Percentiles rank a stretch among this genome's conserved stretches.
phyloP scores from a whole-genome alignment of 164 flowering plant species.

The Amborella trichopoda region DNA sequence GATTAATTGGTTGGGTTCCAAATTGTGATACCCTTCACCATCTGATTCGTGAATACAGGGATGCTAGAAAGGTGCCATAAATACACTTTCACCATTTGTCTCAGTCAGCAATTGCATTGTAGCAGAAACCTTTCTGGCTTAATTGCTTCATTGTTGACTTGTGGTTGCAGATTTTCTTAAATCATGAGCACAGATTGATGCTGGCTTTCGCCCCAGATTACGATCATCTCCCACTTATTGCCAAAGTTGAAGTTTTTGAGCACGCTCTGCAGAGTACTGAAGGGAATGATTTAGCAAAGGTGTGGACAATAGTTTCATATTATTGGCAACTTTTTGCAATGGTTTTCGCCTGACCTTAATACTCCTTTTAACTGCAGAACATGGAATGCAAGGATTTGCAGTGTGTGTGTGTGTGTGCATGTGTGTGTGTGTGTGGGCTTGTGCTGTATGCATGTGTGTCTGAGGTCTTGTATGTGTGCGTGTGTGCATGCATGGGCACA shows the following conservation, averaged over 20 bases:
- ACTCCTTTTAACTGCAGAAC: too few relatives aligned
- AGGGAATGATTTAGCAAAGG: conserved; percentile 91
- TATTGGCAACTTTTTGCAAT: background rate
- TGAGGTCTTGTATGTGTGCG: too few relatives aligned
- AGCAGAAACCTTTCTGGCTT: background rate
- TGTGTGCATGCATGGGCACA: too few relatives aligned
- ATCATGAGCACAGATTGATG: conserved; percentile 92
- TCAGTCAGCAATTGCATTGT: too few relatives aligned
- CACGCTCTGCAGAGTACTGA: conserved; percentile 85
- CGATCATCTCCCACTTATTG: conserved; percentile 89
- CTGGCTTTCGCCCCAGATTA: conserved; percentile 92
- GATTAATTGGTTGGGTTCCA: conserved; percentile 97
- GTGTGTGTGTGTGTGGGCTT: too few relatives aligned
- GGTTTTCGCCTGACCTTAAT: background rate
- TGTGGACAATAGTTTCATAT: conserved; percentile 16
- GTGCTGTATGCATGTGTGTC: too few relatives aligned
- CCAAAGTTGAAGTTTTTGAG: conserved; percentile 95
- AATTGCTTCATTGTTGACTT: background rate
- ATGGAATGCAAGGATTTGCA: too few relatives aligned
- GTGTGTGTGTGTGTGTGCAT: too few relatives aligned
- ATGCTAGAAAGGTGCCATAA: conserved; percentile 72
- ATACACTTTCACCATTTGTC: background rate
- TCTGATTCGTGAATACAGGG: conserved; percentile 90
- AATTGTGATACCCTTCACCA: conserved; percentile 92
- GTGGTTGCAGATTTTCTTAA: conserved; percentile 55